phyloP scores from a whole-genome alignment of 805 yeast species.

The Pichia eremophila region DNA sequence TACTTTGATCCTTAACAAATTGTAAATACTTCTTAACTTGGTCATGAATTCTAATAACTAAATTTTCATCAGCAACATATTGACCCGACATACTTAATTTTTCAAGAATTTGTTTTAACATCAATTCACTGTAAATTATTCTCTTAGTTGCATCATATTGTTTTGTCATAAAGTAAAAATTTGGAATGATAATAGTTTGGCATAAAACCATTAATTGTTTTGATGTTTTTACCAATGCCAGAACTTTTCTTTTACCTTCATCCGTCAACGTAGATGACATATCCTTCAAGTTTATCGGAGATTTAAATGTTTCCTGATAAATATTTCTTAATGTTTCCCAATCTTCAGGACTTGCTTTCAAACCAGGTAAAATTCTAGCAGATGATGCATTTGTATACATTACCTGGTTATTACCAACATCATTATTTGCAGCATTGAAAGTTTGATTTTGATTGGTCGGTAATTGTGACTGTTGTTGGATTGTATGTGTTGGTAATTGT shows the following conservation, averaged over 20 bases:
- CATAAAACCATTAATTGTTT: conserved; percentile 58
- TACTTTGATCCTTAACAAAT: conserved; percentile 54
- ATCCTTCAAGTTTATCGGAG: conserved; percentile 58
- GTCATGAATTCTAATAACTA: conserved; percentile 56
- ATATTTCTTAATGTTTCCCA: conserved; percentile 52
- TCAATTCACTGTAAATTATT: conserved; percentile 66
- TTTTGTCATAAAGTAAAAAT: conserved; percentile 66
- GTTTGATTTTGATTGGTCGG: conserved; percentile 28
- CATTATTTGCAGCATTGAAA: conserved; percentile 9
- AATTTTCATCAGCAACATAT: conserved; percentile 64
- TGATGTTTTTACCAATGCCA: conserved; percentile 42
- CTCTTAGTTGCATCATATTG: conserved; percentile 68
- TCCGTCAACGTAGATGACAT: conserved; percentile 51
- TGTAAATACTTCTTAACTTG: conserved; percentile 71
- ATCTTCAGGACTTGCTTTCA: conserved; percentile 48
- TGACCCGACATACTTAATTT: conserved; percentile 40
- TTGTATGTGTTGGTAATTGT: conserved; percentile 11
- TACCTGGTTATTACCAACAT: conserved; percentile 7
- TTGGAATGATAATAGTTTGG: conserved; percentile 63
- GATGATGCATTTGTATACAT: conserved; percentile 10
- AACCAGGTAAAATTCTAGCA: conserved; percentile 24
- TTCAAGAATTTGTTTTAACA: conserved; percentile 70
- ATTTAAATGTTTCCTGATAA: conserved; percentile 58
- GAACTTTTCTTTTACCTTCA: conserved; percentile 54
- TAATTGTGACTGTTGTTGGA: conserved; percentile 15